phyloP scores from a whole-genome alignment of 2,329 filamentous ascomycete species.

The Diplodia scrobiculata region DNA sequence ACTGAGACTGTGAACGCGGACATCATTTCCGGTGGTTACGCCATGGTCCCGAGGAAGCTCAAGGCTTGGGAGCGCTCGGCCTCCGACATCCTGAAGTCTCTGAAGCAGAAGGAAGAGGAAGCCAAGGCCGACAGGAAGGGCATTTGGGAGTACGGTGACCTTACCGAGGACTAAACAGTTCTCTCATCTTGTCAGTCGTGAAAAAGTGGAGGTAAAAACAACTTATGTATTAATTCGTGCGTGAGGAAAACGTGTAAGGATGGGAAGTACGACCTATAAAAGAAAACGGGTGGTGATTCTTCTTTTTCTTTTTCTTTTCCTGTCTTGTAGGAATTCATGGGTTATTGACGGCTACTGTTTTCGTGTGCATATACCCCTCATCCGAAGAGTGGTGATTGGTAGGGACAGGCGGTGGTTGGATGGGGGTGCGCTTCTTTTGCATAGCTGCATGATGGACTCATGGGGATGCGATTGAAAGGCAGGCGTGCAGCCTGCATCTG shows the following conservation, averaged over 20 bases:
- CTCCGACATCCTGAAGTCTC: slow-evolving; percentile 67
- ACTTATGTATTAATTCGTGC: not conserved
- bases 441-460: not conserved
- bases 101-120: slow-evolving; percentile 72
- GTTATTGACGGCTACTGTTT: not conserved
- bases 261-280: not conserved
- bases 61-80: slow-evolving; percentile 86
- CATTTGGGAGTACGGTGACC: slow-evolving; percentile 98
- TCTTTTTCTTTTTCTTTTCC: not conserved
- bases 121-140: slow-evolving; percentile 80
- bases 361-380: slow-evolving; percentile 1
- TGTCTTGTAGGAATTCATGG: not conserved
- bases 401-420: not conserved
- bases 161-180: slow-evolving; percentile 64
- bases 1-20: slow-evolving; percentile 88
- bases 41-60: slow-evolving; percentile 88
- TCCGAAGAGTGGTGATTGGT: not conserved
- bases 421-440: not conserved
- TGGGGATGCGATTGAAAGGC: not conserved
- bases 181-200: not conserved
- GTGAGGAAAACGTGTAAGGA: not conserved
- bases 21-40: slow-evolving; percentile 77
- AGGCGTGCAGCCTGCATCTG: not conserved
- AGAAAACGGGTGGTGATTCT: not conserved
- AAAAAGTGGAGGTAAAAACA: not conserved